Evolutionary conservation across 139 green algal genomes (phyloP).

Genomic region (Tetradesmus lagerheimii): DNA sequence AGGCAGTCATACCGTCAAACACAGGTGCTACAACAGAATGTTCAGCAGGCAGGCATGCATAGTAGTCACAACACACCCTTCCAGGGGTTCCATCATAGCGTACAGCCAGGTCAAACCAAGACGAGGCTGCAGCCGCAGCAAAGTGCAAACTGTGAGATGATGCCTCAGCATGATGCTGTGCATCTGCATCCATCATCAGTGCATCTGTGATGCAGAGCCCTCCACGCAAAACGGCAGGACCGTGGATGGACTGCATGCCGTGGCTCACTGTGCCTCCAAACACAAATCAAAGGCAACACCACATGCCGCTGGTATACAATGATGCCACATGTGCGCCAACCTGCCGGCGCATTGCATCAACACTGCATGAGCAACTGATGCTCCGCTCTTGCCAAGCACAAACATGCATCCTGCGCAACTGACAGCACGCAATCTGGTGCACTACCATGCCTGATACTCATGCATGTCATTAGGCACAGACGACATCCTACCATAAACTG

Average conservation of each 20-base stretch:
- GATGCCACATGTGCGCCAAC: background rate
- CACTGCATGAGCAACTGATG: background rate
- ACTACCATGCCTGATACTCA: no score
- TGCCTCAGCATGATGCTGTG: background rate
- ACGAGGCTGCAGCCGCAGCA: background rate
- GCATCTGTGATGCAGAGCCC: background rate
- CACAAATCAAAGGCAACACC: background rate
- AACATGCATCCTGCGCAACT: no score
- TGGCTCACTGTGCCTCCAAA: no score
- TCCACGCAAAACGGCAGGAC: background rate
- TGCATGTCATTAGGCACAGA: no score
- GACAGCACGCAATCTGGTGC: no score
- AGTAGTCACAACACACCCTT: background rate
- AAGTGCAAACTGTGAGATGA: background rate
- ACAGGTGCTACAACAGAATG: background rate
- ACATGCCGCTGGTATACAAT: background rate
- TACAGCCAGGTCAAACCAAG: background rate
- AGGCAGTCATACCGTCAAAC: background rate
- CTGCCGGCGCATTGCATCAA: background rate
- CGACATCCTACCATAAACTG: no score
- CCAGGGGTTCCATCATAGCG: background rate
- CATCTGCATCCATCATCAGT: background rate
- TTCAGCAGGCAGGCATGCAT: background rate
- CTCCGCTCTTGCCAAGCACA: background rate
- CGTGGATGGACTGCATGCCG: background rate